Conservation (phyloP, 768 basidiomycete species). For the Tulasnella sp. region DNA sequence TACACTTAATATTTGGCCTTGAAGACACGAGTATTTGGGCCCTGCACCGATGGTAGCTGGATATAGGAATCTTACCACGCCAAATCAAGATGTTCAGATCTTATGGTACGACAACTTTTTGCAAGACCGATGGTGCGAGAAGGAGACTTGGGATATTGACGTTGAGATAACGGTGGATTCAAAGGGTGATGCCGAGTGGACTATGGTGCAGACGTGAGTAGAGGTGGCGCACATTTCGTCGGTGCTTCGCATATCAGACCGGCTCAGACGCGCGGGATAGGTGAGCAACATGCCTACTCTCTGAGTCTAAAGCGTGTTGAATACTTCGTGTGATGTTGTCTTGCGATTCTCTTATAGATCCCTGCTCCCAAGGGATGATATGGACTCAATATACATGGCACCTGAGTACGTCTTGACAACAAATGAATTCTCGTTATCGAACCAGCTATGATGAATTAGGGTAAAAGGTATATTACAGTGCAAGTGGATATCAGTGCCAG, state of each 20-base stretch:
- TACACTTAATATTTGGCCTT: background rate
- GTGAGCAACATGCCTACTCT: too few species aligned
- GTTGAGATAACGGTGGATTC: background rate
- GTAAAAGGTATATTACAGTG: background rate
- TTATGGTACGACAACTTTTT: constrained; percentile 12
- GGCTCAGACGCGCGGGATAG: background rate
- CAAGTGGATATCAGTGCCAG: background rate
- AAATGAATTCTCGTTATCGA: too few species aligned
- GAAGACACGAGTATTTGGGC: constrained; percentile 12
- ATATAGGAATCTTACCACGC: background rate
- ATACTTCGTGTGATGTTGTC: too few species aligned
- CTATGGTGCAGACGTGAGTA: background rate
- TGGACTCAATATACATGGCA: background rate
- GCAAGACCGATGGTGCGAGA: constrained; percentile 12
- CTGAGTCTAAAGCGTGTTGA: too few species aligned
- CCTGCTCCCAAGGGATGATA: background rate
- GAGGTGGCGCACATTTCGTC: background rate
- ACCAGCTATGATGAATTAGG: too few species aligned
- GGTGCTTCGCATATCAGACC: background rate
- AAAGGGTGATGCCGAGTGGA: constrained; percentile 14
- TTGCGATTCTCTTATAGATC: background rate
- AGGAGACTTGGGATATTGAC: constrained; percentile 12
- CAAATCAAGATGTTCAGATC: constrained; percentile 7
- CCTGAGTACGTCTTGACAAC: background rate
- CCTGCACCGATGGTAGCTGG: constrained; percentile 12